These are phyloP conservation scores for Geopyxis carbonaria DNA, from an alignment of 495 filamentous ascomycete genomes.

Conservation along the genomic window DNA sequence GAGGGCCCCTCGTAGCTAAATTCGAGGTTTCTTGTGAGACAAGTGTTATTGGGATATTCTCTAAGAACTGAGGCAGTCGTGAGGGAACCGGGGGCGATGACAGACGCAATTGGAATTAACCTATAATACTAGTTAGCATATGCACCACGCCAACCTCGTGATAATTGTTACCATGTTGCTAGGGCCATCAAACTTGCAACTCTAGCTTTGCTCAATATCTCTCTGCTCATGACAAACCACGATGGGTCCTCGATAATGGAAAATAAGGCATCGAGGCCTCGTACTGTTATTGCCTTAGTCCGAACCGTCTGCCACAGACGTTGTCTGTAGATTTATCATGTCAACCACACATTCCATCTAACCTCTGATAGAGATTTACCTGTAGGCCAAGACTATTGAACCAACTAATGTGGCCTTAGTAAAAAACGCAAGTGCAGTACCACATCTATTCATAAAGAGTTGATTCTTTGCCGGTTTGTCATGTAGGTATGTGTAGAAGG, in stretches of 20 bases:
- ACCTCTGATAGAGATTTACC: constrained; percentile 6
- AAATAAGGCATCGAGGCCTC: constrained; percentile 28
- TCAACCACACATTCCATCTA: not conserved
- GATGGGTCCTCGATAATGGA: constrained; percentile 28
- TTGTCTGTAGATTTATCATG: constrained; percentile 20
- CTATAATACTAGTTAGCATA: constrained; percentile 10
- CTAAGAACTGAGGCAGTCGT: constrained; percentile 19
- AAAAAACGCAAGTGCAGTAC: constrained; percentile 29
- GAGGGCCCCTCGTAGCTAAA: constrained; percentile 21
- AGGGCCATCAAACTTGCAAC: constrained; percentile 28
- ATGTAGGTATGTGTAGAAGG: constrained; percentile 26
- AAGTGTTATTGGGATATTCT: constrained; percentile 13
- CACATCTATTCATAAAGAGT: constrained; percentile 25
- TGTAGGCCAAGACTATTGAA: constrained; percentile 26
- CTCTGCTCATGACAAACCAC: constrained; percentile 21
- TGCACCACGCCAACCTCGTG: no score
- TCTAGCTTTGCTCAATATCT: constrained; percentile 27
- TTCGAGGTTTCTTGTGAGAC: constrained; percentile 25
- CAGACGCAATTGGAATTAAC: constrained; percentile 29
- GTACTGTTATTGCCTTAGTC: constrained; percentile 25
- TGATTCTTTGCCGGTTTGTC: constrained; percentile 26
- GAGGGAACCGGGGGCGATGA: constrained; percentile 28
- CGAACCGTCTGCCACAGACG: constrained; percentile 29
- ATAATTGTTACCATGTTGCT: constrained; percentile 26
- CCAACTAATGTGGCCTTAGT: constrained; percentile 29